phyloP scores from a whole-genome alignment of 2,329 filamentous ascomycete genomes.

The Scleromitrula shiraiana region DNA sequence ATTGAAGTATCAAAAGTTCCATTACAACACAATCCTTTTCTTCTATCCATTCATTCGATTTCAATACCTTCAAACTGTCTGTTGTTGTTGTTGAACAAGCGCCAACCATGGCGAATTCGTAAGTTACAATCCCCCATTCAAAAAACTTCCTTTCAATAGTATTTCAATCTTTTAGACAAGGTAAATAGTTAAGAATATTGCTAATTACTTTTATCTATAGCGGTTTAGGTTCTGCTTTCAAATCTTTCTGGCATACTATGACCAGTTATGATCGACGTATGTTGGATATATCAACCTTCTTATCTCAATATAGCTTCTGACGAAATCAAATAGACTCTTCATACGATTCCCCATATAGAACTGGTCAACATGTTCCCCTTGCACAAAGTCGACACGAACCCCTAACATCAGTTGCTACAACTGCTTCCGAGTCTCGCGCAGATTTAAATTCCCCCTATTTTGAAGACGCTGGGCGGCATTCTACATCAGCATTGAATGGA shows the following conservation, averaged over 20 bases:
- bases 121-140: not conserved
- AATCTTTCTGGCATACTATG: slow-evolving; percentile 88
- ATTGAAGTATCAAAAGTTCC: no score
- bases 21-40: no score
- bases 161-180: not conserved
- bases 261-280: slow-evolving; percentile 62
- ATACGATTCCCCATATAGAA: slow-evolving; percentile 87
- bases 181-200: not conserved
- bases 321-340: slow-evolving; percentile 61
- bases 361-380: slow-evolving; percentile 82
- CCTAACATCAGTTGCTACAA: slow-evolving; percentile 79
- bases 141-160: slow-evolving; percentile 1
- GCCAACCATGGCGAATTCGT: slow-evolving; percentile 8
- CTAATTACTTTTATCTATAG: not conserved
- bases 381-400: slow-evolving; percentile 73
- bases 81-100: not conserved
- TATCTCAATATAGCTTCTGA: not conserved
- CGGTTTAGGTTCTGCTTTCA: slow-evolving; percentile 62
- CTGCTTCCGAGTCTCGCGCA: slow-evolving; percentile 75
- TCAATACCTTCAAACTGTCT: not conserved
- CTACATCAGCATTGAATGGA: slow-evolving; percentile 44
- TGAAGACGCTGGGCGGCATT: slow-evolving; percentile 56
- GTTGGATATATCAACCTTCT: slow-evolving; percentile 28
- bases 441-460: slow-evolving; percentile 75
- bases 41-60: not conserved